phyloP scores from a whole-genome alignment of 2,329 filamentous ascomycete species.

The Pseudophaeomoniella oleicola region DNA sequence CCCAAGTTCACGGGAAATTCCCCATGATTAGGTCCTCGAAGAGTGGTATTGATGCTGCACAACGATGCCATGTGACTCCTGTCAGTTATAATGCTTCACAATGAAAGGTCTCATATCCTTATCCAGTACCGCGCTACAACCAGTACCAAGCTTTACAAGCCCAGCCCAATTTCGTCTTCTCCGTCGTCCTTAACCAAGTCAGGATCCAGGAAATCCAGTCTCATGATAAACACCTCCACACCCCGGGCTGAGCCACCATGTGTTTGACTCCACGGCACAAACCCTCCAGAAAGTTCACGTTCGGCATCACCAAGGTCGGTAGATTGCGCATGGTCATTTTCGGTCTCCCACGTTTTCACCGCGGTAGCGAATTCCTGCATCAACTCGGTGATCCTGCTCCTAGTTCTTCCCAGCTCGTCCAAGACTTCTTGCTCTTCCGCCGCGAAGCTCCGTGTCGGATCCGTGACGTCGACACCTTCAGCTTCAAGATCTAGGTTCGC shows the following conservation, averaged over 20 bases:
- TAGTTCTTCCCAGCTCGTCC: conserved; percentile 48
- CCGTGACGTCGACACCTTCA: conserved; percentile 55
- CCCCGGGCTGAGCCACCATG: conserved; percentile 41
- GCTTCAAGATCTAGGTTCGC: conserved; percentile 64
- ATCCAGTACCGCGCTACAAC: too few relatives aligned
- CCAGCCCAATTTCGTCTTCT: conserved; percentile 8
- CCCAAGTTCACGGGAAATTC: too few relatives aligned
- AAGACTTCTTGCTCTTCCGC: conserved; percentile 58
- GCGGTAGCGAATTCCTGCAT: conserved; percentile 7
- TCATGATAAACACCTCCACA: conserved; percentile 78
- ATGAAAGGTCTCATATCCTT: too few relatives aligned
- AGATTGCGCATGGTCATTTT: conserved; percentile 16
- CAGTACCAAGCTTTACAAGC: too few relatives aligned
- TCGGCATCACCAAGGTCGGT: conserved; percentile 7
- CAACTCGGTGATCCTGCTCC: conserved; percentile 43
- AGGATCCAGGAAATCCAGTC: conserved; percentile 49
- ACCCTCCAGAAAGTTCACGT: conserved; percentile 18
- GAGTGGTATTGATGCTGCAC: too few relatives aligned
- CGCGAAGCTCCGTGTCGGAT: conserved; percentile 55
- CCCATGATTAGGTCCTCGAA: too few relatives aligned
- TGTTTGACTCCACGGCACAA: conserved; percentile 48
- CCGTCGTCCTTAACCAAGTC: conserved; percentile 2
- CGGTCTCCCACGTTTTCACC: conserved; percentile 19
- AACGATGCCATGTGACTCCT: too few relatives aligned
- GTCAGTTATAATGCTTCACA: too few relatives aligned